Evolutionary conservation across 2,329 filamentous ascomycete species (phyloP).

Genomic region (Colletotrichum sidae): DNA sequence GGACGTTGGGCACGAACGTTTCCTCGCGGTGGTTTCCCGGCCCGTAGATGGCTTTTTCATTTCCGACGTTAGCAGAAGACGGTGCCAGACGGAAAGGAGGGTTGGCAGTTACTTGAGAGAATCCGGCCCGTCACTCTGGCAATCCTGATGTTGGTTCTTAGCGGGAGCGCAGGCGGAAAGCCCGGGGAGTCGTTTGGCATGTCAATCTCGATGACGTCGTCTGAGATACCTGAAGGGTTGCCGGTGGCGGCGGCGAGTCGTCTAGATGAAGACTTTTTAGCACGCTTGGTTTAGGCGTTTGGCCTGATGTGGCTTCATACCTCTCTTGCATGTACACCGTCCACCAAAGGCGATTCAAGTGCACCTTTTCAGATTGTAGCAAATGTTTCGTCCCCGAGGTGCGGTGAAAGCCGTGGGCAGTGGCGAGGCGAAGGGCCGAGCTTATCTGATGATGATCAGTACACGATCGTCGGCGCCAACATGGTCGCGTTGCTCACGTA

Average conservation of each 20-base stretch:
- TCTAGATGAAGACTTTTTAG: not conserved
- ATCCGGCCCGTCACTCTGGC: constrained; percentile 31
- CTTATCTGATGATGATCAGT: constrained; percentile 18
- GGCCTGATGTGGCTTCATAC: not conserved
- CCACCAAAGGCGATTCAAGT: constrained; percentile 37
- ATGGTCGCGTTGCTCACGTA: constrained; percentile 23
- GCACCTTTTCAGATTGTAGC: constrained; percentile 31
- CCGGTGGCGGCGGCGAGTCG: constrained; percentile 35
- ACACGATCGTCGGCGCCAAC: not conserved
- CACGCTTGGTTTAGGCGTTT: too few species aligned
- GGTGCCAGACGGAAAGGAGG: too few species aligned
- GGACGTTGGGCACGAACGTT: constrained; percentile 46
- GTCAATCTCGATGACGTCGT: constrained; percentile 25
- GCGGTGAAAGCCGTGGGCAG: constrained; percentile 35
- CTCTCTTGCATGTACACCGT: constrained; percentile 38
- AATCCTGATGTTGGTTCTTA: constrained; percentile 29
- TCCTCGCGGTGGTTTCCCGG: constrained; percentile 45
- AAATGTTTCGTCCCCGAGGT: constrained; percentile 24
- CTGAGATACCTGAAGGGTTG: constrained; percentile 25
- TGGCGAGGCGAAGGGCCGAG: constrained; percentile 28
- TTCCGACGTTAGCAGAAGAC: constrained; percentile 37
- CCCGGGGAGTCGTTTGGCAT: constrained; percentile 27
- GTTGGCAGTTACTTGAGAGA: not conserved
- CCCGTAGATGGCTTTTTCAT: constrained; percentile 44
- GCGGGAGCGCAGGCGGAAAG: constrained; percentile 10